A percentile compares a stretch with the other conserved stretches of the same genome.
These are phyloP conservation scores for Fomitiporia mediterranea DNA, from an alignment of 1,284 basidiomycete species.

Conservation along the genomic window DNA sequence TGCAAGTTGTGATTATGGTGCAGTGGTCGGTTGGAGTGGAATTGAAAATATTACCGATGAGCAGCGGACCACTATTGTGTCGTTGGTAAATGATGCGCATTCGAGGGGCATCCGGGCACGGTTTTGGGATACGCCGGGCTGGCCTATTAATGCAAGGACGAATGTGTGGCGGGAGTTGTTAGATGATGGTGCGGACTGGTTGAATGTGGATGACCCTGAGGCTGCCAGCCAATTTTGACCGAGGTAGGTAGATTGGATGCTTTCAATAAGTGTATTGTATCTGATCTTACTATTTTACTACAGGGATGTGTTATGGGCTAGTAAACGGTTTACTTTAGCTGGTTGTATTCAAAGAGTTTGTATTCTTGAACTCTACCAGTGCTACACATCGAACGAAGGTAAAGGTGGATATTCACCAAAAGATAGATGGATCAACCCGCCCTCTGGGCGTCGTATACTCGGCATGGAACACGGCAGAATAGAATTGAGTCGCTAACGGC, in stretches of 20 bases:
- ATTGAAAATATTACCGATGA: slow-evolving; percentile 39
- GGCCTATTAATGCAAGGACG: slow-evolving; percentile 42
- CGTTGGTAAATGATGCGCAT: slow-evolving; percentile 43
- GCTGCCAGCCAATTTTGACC: slow-evolving; percentile 40
- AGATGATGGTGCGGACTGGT: slow-evolving; percentile 45
- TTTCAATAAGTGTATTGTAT: background rate
- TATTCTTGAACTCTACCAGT: too few relatives aligned
- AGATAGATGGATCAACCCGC: too few relatives aligned
- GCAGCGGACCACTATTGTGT: slow-evolving; percentile 34
- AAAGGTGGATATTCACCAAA: too few relatives aligned
- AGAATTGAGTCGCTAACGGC: too few relatives aligned
- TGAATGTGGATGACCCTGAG: slow-evolving; percentile 50
- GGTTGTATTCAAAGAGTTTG: too few relatives aligned
- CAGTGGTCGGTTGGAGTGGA: slow-evolving; percentile 45
- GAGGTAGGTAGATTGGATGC: background rate
- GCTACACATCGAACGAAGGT: too few relatives aligned
- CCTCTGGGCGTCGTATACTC: too few relatives aligned
- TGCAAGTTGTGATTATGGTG: slow-evolving; percentile 47
- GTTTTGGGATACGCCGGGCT: slow-evolving; percentile 51
- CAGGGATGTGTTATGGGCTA: too few relatives aligned
- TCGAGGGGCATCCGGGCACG: slow-evolving; percentile 41
- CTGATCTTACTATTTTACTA: too few relatives aligned
- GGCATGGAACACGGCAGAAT: too few relatives aligned
- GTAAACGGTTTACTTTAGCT: too few relatives aligned
- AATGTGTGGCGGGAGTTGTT: slow-evolving; percentile 41